These are phyloP conservation scores for Epicoccum sorghinum DNA, from an alignment of 2,329 filamentous ascomycete genomes.

Conservation along the genomic window DNA sequence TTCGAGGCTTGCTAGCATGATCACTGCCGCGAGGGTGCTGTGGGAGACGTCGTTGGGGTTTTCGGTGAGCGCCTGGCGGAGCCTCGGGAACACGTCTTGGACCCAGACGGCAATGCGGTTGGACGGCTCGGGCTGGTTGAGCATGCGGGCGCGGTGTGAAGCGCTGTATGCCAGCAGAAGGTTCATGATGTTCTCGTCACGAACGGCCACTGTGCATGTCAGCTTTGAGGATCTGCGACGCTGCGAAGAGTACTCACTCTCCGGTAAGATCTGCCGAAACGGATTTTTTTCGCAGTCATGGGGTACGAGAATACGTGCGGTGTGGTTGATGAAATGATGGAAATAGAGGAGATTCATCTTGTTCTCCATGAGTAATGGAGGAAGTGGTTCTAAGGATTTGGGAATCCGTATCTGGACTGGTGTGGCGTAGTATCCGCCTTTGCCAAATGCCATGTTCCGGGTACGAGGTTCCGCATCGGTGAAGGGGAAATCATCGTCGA, in stretches of 20 bases:
- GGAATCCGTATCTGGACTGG: conserved; percentile 70
- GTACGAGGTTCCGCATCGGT: conserved; percentile 46
- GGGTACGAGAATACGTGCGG: conserved; percentile 68
- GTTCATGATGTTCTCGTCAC: conserved; percentile 74
- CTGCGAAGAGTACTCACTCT: conserved; percentile 56
- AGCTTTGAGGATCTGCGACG: neutral
- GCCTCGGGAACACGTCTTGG: conserved; percentile 74
- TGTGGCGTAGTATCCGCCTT: conserved; percentile 71
- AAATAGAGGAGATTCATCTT: conserved; percentile 82
- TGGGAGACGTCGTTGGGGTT: conserved; percentile 65
- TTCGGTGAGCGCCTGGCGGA: conserved; percentile 67
- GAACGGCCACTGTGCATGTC: conserved; percentile 64
- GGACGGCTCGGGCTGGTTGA: conserved; percentile 74
- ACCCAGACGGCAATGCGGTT: conserved; percentile 83
- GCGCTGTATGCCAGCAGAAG: conserved; percentile 82
- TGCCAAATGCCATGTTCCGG: conserved; percentile 61
- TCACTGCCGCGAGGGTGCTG: conserved; percentile 77
- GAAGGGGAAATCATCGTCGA: conserved; percentile 45
- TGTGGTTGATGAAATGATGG: conserved; percentile 79
- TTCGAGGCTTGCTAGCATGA: conserved; percentile 83
- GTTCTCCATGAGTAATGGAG: conserved; percentile 66
- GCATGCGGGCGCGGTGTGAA: conserved; percentile 77
- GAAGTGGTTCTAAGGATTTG: conserved; percentile 62
- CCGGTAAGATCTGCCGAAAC: conserved; percentile 66
- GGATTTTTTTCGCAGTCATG: conserved; percentile 67